Percentiles rank a stretch among this genome's conserved stretches.
These are phyloP conservation scores for Aspergillus felis DNA, from an alignment of 2,329 filamentous ascomycete species.

Conservation along the genomic window DNA sequence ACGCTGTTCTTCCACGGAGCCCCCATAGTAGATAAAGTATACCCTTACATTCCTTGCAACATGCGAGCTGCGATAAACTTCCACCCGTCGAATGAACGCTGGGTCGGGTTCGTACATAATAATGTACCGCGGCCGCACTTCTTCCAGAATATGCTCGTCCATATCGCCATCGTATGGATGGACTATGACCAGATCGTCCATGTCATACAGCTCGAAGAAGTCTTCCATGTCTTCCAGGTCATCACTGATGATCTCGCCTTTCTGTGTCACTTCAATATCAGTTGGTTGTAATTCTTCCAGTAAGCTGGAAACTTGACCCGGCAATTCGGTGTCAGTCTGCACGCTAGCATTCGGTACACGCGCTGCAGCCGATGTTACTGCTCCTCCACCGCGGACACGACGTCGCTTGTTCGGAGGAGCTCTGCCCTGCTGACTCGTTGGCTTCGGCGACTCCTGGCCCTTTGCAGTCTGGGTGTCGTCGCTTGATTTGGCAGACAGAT, in stretches of 20 bases:
- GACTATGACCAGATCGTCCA: conserved; percentile 80
- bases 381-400: conserved; percentile 74
- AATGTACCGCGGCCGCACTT: conserved; percentile 87
- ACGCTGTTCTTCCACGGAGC: conserved; percentile 90
- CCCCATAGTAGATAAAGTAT: conserved; percentile 95
- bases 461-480: conserved; percentile 20
- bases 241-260: conserved; percentile 65
- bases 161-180: conserved; percentile 94
- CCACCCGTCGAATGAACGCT: conserved; percentile 87
- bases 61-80: conserved; percentile 94
- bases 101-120: conserved; percentile 98
- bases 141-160: conserved; percentile 94
- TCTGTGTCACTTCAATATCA: conserved; percentile 69
- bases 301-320: conserved; percentile 74
- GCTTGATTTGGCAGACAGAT: conserved; percentile 30
- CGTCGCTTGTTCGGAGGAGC: conserved; percentile 81
- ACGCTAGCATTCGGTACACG: conserved; percentile 71
- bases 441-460: conserved; percentile 16
- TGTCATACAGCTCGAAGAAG: conserved; percentile 86
- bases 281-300: conserved; percentile 81
- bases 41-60: conserved; percentile 82
- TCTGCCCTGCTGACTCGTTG: conserved; percentile 47
- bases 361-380: conserved; percentile 53
- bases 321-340: conserved; percentile 70
- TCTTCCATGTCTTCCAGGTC: conserved; percentile 88